phyloP scores from a whole-genome alignment of 2,329 filamentous ascomycete species.

The Epichloe scottii region DNA sequence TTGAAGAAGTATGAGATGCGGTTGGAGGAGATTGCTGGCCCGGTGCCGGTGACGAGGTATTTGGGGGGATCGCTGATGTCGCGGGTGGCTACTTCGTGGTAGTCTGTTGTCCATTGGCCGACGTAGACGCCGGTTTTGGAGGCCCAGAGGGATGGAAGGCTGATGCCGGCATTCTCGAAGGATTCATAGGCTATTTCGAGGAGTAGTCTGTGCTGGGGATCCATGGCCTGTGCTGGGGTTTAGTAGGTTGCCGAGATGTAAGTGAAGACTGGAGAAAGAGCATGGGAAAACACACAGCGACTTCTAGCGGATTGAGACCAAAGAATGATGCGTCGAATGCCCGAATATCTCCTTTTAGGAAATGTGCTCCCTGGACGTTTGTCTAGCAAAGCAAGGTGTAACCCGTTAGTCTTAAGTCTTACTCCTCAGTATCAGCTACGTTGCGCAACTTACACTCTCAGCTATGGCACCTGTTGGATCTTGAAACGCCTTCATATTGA shows the following conservation, averaged over 20 bases:
- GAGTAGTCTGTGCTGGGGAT: constrained; percentile 17
- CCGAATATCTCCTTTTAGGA: constrained; percentile 14
- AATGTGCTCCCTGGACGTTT: constrained; percentile 12
- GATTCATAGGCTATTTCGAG: constrained; percentile 17
- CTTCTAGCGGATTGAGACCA: constrained; percentile 11
- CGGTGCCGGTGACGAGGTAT: constrained; percentile 1
- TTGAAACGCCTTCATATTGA: constrained; percentile 28
- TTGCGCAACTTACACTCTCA: no score
- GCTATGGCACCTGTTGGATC: constrained; percentile 14
- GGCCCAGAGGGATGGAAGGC: constrained; percentile 15
- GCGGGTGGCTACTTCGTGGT: not conserved
- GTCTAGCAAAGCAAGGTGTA: not conserved
- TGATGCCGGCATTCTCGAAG: constrained; percentile 20
- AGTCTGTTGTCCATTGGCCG: not conserved
- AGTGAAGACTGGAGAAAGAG: constrained; percentile 4
- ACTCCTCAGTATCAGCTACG: no score
- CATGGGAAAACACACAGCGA: constrained; percentile 12
- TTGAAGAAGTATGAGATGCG: constrained; percentile 9
- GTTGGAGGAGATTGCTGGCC: constrained; percentile 4
- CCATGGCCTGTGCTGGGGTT: constrained; percentile 5
- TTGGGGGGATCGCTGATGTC: not conserved
- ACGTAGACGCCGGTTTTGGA: constrained; percentile 27
- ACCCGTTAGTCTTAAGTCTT: no score
- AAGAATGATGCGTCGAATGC: constrained; percentile 16
- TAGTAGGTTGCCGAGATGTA: no score